Base-by-base conservation (phyloP, 441 rosid genomes). In the Pelargonium myrrhifolium region DNA sequence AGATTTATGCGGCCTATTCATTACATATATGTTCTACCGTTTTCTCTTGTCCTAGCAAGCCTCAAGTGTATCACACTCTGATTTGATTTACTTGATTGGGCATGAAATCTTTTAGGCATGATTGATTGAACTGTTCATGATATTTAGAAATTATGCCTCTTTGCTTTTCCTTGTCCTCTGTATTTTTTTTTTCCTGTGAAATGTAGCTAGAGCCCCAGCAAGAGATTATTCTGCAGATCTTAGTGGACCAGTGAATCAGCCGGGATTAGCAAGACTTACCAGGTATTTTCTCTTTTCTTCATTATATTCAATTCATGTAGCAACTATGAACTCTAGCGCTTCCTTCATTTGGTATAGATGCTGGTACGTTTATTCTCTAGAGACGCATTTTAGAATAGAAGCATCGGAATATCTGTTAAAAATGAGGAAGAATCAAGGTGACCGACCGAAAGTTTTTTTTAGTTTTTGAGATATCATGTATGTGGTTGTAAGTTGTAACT, bases 331-430 rank as follows among this genome's bases (percentile, higher is more conserved):
- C 39, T 35, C 39, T 35, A 35, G 39, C 39, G 8, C 39, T 35
- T 35, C 39, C 39, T 35, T 35, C 39, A 35, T 35, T 5, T 35
- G 37, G 37, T 31, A 31, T 31, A 35, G 39, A 35, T 35, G 39
- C 39, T 35, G 39, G 39, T 35, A 35, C 39, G 39, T 37, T 37
- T 37, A 37, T 37, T 37, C 40, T 37, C 40, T 59, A n/a, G 51
- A 37, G 71, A 76, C 55, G 66, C 65, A 71, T 39, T 21, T 11
- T 20, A 65, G 40, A 37, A 51, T 49, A 47, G 70, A 78, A 65
- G 84, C 80, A 84, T 80, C 77, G 68, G 84, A 84, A 84, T 76
- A 75, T 71, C 71, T 70, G 64, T 65, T 60, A 20, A 40, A 62
- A 72, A 72, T 35, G 22, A 62, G 67, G 66, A 73, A 59, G 66